These are phyloP conservation scores for Diplodia corticola DNA, from an alignment of 2,329 filamentous ascomycete genomes.

Conservation along the genomic window DNA sequence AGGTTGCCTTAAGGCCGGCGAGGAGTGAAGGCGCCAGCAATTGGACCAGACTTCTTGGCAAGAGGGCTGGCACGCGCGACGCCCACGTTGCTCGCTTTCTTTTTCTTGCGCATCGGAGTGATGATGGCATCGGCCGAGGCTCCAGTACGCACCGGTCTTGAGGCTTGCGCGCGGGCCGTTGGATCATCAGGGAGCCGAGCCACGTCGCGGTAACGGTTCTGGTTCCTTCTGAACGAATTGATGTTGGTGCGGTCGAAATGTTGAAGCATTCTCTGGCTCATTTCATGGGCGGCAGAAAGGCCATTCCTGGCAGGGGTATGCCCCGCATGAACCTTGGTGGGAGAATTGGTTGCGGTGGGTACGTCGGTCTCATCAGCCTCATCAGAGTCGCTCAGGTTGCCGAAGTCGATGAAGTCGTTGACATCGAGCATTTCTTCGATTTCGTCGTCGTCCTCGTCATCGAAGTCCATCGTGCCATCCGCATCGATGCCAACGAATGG, in stretches of 20 bases:
- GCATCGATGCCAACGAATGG: conserved; percentile 59
- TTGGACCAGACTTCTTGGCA: conserved; percentile 18
- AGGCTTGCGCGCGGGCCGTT: conserved; percentile 38
- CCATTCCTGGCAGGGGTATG: conserved; percentile 36
- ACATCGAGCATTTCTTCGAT: conserved; percentile 49
- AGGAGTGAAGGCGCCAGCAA: conserved; percentile 13
- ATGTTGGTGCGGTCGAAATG: conserved; percentile 45
- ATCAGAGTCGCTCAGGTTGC: conserved; percentile 38
- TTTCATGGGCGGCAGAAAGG: conserved; percentile 19
- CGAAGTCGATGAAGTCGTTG: conserved; percentile 42
- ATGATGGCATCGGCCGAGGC: conserved; percentile 43
- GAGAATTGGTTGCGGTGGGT: conserved; percentile 38
- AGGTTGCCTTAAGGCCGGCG: conserved; percentile 8
- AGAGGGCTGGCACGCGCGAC: conserved; percentile 19
- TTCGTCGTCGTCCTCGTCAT: conserved; percentile 61
- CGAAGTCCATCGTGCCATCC: conserved; percentile 60
- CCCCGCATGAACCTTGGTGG: conserved; percentile 32
- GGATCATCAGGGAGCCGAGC: conserved; percentile 40
- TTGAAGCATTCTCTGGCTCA: conserved; percentile 36
- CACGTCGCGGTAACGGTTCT: conserved; percentile 41
- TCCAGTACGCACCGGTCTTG: conserved; percentile 40
- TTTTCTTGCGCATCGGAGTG: conserved; percentile 40
- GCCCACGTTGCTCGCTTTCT: neutral
- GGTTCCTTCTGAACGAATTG: conserved; percentile 43
- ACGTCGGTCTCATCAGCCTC: conserved; percentile 40